Conservation (phyloP, 2,329 filamentous ascomycete genomes). For the Ophiostoma fasciatum region DNA sequence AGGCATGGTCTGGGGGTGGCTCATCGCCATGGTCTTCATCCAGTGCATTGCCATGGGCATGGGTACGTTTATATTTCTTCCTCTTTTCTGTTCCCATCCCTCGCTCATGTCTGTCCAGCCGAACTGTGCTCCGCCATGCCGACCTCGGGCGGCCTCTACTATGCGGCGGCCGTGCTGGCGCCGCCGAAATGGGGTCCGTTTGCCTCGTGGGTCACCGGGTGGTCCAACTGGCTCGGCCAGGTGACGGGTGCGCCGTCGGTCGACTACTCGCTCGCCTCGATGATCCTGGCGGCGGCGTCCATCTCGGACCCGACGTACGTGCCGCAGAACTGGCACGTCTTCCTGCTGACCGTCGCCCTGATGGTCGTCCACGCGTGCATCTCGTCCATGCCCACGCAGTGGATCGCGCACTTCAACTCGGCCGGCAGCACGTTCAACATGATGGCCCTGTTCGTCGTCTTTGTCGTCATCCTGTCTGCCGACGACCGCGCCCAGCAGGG, state of each 20-base stretch:
- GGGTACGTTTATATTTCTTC: too few relatives aligned
- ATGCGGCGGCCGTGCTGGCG: constrained; percentile 56
- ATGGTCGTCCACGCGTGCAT: constrained; percentile 54
- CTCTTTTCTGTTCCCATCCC: too few relatives aligned
- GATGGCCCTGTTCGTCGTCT: constrained; percentile 46
- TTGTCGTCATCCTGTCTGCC: constrained; percentile 52
- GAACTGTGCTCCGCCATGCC: constrained; percentile 63
- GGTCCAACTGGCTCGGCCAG: constrained; percentile 57
- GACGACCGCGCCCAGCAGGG: constrained; percentile 36
- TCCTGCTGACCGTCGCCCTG: constrained; percentile 49
- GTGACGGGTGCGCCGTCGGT: constrained; percentile 52
- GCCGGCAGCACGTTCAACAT: constrained; percentile 59
- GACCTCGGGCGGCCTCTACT: constrained; percentile 59
- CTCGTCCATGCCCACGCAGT: constrained; percentile 55
- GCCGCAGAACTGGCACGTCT: constrained; percentile 51
- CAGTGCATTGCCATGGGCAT: constrained; percentile 53
- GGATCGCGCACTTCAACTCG: constrained; percentile 56
- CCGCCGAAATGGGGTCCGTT: constrained; percentile 50
- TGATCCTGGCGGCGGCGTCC: constrained; percentile 58
- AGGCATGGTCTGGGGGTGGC: constrained; percentile 65
- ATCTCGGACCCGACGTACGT: constrained; percentile 51
- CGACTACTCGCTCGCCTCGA: constrained; percentile 50
- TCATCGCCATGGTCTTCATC: constrained; percentile 58
- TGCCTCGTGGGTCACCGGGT: constrained; percentile 54
- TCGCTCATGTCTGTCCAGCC: too few relatives aligned